These are phyloP conservation scores for Meyerozyma sp. DNA, from an alignment of 1,139 yeast species.

Conservation along the genomic window DNA sequence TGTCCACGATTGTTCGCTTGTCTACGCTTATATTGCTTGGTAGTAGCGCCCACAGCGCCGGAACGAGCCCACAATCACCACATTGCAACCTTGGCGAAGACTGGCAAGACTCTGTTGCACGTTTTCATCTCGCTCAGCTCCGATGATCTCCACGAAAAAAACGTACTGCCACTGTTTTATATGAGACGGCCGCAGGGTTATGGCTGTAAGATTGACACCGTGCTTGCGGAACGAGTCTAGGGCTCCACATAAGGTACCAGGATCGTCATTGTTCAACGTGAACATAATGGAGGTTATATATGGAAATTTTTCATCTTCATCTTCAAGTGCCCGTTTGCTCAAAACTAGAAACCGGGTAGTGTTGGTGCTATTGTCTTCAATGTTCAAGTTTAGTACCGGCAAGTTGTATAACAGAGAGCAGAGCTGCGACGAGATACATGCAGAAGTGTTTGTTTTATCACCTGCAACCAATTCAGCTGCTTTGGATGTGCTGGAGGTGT, in stretches of 20 bases:
- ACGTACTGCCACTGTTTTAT: slow-evolving; percentile 75
- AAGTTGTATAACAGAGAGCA: slow-evolving; percentile 63
- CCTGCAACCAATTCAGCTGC: slow-evolving; percentile 66
- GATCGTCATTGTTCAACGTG: slow-evolving; percentile 59
- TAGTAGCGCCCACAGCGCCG: slow-evolving; percentile 20
- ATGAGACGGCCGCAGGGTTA: slow-evolving; percentile 68
- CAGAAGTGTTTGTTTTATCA: slow-evolving; percentile 33
- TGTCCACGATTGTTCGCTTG: too few species aligned
- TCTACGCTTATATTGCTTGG: not conserved
- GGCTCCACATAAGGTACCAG: slow-evolving; percentile 73
- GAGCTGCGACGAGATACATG: slow-evolving; percentile 46
- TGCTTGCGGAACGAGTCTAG: slow-evolving; percentile 53
- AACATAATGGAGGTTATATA: slow-evolving; percentile 56
- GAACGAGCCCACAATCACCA: slow-evolving; percentile 36
- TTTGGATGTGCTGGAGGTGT: slow-evolving; percentile 72
- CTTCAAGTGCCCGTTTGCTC: slow-evolving; percentile 22
- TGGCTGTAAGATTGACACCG: slow-evolving; percentile 63
- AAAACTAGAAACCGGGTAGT: slow-evolving; percentile 81
- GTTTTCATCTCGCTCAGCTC: slow-evolving; percentile 14
- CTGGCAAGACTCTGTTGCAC: slow-evolving; percentile 16
- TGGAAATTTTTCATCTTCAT: slow-evolving; percentile 4
- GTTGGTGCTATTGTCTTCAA: slow-evolving; percentile 70
- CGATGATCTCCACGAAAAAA: slow-evolving; percentile 67
- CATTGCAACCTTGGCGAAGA: slow-evolving; percentile 20
- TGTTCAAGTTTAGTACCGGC: slow-evolving; percentile 48